Conservation (phyloP, 2,329 filamentous ascomycete species). For the Cercospora sp. region DNA sequence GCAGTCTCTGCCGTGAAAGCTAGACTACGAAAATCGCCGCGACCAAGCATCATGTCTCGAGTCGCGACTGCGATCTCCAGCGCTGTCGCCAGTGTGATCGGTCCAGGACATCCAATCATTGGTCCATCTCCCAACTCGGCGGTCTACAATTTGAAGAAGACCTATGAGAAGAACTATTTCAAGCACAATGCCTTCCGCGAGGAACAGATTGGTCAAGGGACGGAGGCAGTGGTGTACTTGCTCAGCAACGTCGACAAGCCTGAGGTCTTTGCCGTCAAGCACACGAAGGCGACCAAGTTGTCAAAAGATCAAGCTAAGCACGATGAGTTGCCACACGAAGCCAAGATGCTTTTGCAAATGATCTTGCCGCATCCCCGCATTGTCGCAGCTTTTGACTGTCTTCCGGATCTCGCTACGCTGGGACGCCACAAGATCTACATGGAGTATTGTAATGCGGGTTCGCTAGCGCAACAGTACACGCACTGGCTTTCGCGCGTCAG, state of each 20-base stretch:
- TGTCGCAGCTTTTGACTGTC: background rate
- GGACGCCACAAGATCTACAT: slow-evolving; percentile 16
- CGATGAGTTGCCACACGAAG: slow-evolving; percentile 1
- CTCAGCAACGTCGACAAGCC: background rate
- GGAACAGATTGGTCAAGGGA: background rate
- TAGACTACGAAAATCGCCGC: background rate
- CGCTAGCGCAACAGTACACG: slow-evolving; percentile 14
- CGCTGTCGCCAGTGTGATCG: background rate
- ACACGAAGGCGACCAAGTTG: background rate
- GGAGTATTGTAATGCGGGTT: slow-evolving; percentile 25
- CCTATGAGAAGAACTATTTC: slow-evolving; percentile 3
- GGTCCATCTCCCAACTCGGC: background rate
- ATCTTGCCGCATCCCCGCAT: slow-evolving; percentile 1
- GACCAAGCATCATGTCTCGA: slow-evolving; percentile 1
- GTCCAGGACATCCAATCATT: background rate
- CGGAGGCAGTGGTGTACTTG: background rate
- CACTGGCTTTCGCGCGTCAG: background rate
- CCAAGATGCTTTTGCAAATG: background rate
- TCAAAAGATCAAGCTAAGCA: background rate
- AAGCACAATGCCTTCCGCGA: slow-evolving; percentile 3
- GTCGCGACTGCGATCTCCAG: background rate
- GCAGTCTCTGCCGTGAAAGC: background rate
- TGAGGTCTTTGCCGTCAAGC: background rate
- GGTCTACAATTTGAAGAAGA: background rate
- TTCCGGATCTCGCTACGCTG: background rate